These are phyloP conservation scores for Schizophyllum commune DNA, from an alignment of 1,284 basidiomycete genomes.

Conservation along the genomic window DNA sequence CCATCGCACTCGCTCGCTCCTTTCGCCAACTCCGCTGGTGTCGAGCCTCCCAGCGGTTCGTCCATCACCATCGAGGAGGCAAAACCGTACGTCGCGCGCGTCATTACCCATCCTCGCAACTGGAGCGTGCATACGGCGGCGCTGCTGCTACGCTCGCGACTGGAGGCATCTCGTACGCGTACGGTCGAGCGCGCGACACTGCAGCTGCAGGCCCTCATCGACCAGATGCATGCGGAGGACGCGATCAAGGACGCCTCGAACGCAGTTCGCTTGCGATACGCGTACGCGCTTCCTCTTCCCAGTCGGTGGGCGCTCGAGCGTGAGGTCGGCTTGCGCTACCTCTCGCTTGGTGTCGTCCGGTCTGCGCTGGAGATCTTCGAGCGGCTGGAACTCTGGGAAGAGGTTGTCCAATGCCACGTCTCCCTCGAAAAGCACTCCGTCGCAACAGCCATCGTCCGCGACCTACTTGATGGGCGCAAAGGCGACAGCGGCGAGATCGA, in stretches of 20 bases:
- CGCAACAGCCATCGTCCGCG: slow-evolving; percentile 72
- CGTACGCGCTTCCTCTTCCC: slow-evolving; percentile 75
- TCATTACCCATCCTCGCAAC: slow-evolving; percentile 81
- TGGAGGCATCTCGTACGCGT: slow-evolving; percentile 80
- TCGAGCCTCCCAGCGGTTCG: not conserved
- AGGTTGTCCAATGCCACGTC: slow-evolving; percentile 82
- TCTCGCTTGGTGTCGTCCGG: slow-evolving; percentile 77
- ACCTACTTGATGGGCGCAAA: slow-evolving; percentile 77
- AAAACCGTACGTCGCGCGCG: slow-evolving; percentile 81
- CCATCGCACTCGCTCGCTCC: slow-evolving; percentile 67
- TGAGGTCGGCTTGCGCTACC: slow-evolving; percentile 78
- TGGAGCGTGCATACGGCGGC: slow-evolving; percentile 96
- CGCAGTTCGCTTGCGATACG: slow-evolving; percentile 69
- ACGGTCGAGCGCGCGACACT: slow-evolving; percentile 86
- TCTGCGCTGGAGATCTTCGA: slow-evolving; percentile 90
- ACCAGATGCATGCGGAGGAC: slow-evolving; percentile 59
- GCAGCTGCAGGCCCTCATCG: slow-evolving; percentile 88
- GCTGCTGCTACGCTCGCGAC: slow-evolving; percentile 80
- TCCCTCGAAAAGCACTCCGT: slow-evolving; percentile 72
- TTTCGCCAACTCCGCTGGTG: not conserved
- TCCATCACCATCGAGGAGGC: slow-evolving; percentile 73
- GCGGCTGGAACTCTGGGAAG: slow-evolving; percentile 95
- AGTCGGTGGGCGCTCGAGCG: slow-evolving; percentile 88
- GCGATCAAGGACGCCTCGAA: slow-evolving; percentile 71
- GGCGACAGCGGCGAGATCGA: slow-evolving; percentile 57